Evolutionary conservation across 2,329 filamentous ascomycete genomes (phyloP), one percentile per base, ranked within the genome.

Genomic region (Coniella vitis): DNA sequence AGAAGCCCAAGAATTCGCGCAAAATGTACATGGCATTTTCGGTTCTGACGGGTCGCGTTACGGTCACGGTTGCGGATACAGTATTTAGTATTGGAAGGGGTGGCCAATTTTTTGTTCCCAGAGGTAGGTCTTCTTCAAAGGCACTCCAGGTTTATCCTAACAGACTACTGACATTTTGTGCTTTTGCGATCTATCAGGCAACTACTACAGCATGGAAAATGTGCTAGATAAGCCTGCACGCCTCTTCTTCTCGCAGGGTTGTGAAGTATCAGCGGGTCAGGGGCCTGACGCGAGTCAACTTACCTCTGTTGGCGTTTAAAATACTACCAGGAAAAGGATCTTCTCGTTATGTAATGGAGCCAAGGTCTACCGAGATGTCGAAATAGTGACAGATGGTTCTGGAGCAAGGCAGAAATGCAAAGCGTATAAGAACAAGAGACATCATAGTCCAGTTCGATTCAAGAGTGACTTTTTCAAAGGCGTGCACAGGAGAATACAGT

Each of bases 1-100:
- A 98, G 73, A 81, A 84, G 57, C 80, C 84, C 42, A 97, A 97
- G 75, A 97, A 96, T 67, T 86, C 87, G 32, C 79, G 91, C 54
- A 90, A 87, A 70, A 97, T 96, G 88, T 90, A 96, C 63, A 93
- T 98, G 85, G 84, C 87, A 1, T 97, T 97, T 66, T 96, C 95
- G 59, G 86, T 98, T 25, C 84, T 89, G 58, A 78, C 79, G 38
- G 93, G 93, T 19, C 83, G 86, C 55, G 89, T 96, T 17, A 74
- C 82, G 56, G 90, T 95, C 17, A 86, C 81, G 22, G 79, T 95
- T 41, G 81, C 86, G 56, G 79, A 86, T 55, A 85, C 78, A 20
- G 72, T 76, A 54, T 97, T 98, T 63, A 82, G 85, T 49, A 90
- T 95, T 55, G 82, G 84, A 34, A 89, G 86, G 58, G 90, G 91